These are phyloP conservation scores for Aspergillus sclerotiicarbonarius DNA, from an alignment of 495 filamentous ascomycete genomes.

Conservation along the genomic window DNA sequence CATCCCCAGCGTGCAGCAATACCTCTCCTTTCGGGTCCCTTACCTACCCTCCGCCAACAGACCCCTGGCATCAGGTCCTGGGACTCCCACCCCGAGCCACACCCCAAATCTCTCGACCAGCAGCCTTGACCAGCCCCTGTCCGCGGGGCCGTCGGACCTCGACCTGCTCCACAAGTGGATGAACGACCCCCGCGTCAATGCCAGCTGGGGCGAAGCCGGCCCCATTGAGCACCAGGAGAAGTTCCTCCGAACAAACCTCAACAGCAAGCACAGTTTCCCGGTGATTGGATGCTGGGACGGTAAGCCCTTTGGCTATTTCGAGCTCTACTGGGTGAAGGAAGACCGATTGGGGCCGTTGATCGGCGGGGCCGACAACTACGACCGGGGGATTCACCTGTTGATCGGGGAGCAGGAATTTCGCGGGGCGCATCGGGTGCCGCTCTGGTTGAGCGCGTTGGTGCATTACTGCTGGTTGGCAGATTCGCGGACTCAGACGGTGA, in stretches of 20 bases:
- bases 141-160: slow-evolving; percentile 53
- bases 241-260: slow-evolving; percentile 65
- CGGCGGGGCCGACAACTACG: slow-evolving; percentile 69
- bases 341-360: slow-evolving; percentile 70
- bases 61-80: slow-evolving; percentile 19
- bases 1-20: slow-evolving; percentile 77
- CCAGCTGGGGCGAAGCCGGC: slow-evolving; percentile 75
- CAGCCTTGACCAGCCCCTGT: slow-evolving; percentile 24
- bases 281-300: slow-evolving; percentile 93
- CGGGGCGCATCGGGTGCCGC: slow-evolving; percentile 66
- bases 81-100: slow-evolving; percentile 21
- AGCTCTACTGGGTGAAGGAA: slow-evolving; percentile 98
- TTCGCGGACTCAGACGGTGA: slow-evolving; percentile 73
- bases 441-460: slow-evolving; percentile 82
- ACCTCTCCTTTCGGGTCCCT: slow-evolving; percentile 83
- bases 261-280: slow-evolving; percentile 75
- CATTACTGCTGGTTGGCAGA: slow-evolving; percentile 83
- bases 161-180: slow-evolving; percentile 88
- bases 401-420: slow-evolving; percentile 92
- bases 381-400: slow-evolving; percentile 83
- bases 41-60: slow-evolving; percentile 28
- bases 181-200: slow-evolving; percentile 77
- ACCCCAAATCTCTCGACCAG: slow-evolving; percentile 28
- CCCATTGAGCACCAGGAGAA: slow-evolving; percentile 60
- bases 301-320: slow-evolving; percentile 95